phyloP scores from a whole-genome alignment of 2,329 filamentous ascomycete species.

The Fusarium scirpi region DNA sequence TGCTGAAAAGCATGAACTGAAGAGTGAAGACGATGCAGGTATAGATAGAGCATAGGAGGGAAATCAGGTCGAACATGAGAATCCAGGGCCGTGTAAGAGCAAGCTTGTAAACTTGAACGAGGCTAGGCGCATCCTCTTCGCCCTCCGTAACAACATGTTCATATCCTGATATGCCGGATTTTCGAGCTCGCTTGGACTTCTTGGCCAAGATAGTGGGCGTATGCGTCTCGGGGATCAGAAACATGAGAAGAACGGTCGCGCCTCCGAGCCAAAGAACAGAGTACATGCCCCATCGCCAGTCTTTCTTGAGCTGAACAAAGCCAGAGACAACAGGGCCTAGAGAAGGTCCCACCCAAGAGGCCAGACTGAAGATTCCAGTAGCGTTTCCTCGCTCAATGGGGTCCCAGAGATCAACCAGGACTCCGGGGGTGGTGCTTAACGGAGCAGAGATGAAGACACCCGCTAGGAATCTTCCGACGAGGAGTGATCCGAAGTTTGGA shows the following conservation, averaged over 20 bases:
- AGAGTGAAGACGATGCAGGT: constrained; percentile 65
- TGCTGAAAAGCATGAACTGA: constrained; percentile 69
- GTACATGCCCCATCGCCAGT: constrained; percentile 67
- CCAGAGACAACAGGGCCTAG: constrained; percentile 67
- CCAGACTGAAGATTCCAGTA: constrained; percentile 65
- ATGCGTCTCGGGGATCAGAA: constrained; percentile 70
- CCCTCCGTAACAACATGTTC: constrained; percentile 63
- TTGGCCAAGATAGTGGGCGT: constrained; percentile 62
- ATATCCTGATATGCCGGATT: constrained; percentile 62
- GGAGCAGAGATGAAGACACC: constrained; percentile 67
- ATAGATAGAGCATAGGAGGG: constrained; percentile 64
- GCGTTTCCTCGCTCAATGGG: constrained; percentile 64
- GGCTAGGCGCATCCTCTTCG: constrained; percentile 58
- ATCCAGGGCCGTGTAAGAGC: constrained; percentile 66
- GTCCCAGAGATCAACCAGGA: constrained; percentile 66
- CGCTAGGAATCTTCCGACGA: constrained; percentile 67
- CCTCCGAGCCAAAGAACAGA: constrained; percentile 59
- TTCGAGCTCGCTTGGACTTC: constrained; percentile 65
- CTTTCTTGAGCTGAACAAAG: constrained; percentile 66
- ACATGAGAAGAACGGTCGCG: constrained; percentile 58
- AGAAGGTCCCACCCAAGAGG: constrained; percentile 66
- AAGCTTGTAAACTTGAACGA: constrained; percentile 61
- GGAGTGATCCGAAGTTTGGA: constrained; percentile 63
- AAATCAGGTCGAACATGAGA: constrained; percentile 66
- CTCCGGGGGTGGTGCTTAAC: constrained; percentile 62